These are phyloP conservation scores for Ceratorhiza oryzae-sativae DNA, from an alignment of 1,284 basidiomycete genomes.

Conservation along the genomic window DNA sequence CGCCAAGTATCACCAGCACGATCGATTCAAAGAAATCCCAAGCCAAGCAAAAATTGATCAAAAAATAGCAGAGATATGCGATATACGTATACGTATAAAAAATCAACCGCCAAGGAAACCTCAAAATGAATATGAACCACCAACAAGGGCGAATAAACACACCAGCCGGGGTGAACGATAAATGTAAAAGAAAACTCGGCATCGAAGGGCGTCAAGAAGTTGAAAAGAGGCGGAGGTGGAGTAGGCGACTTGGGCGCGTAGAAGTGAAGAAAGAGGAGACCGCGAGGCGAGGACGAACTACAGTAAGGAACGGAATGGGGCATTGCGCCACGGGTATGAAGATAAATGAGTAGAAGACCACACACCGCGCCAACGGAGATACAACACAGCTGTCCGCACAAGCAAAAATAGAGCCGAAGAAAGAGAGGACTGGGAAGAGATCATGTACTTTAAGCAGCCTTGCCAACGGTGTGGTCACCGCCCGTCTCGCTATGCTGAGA, in stretches of 20 bases:
- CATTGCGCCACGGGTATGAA: conserved; percentile 21
- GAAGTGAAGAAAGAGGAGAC: neutral
- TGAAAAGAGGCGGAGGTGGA: neutral
- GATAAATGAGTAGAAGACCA: neutral
- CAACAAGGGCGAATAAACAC: neutral
- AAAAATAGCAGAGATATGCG: conserved; percentile 1
- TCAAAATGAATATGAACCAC: neutral
- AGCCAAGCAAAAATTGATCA: neutral
- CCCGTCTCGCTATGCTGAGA: conserved; percentile 30
- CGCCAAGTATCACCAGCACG: neutral
- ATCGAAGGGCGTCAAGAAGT: neutral
- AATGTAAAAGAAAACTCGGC: neutral
- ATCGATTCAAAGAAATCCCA: conserved; percentile 6
- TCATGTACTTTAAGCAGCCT: neutral
- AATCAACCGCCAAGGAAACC: conserved; percentile 6
- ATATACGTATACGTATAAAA: conserved; percentile 1
- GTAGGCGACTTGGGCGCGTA: conserved; percentile 26
- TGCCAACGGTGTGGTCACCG: conserved; percentile 14
- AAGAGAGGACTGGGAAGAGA: neutral
- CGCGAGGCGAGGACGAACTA: neutral
- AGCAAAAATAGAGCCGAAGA: neutral
- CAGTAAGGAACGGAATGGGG: conserved; percentile 28
- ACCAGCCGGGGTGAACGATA: conserved; percentile 19
- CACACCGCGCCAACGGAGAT: neutral
- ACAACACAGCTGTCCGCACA: neutral